phyloP scores from a whole-genome alignment of 106 monocot genomes.

The Platanthera guangdongensis region DNA sequence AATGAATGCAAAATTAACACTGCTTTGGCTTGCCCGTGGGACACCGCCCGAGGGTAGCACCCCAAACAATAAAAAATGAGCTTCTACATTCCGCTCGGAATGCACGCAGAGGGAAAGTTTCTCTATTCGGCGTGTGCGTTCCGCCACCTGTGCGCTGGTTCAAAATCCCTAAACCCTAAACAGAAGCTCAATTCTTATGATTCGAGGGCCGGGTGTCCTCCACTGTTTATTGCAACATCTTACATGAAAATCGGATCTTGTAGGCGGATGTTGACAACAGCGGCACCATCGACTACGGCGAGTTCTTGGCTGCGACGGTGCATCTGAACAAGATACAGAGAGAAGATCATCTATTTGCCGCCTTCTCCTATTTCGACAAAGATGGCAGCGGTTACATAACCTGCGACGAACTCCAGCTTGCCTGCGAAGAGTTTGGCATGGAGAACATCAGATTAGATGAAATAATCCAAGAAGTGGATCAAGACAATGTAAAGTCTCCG shows the following conservation, averaged over 20 bases:
- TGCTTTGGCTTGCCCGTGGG: too few relatives aligned
- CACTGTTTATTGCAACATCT: too few relatives aligned
- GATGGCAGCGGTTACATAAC: conserved; percentile 93
- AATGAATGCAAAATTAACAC: too few relatives aligned
- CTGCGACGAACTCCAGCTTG: conserved; percentile 76
- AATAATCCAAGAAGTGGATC: conserved; percentile 82
- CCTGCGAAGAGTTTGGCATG: conserved; percentile 88
- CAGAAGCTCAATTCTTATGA: too few relatives aligned
- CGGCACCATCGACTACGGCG: conserved; percentile 92
- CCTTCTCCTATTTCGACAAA: conserved; percentile 92
- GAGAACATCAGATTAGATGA: conserved; percentile 67
- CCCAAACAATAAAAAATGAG: too few relatives aligned
- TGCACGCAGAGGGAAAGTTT: too few relatives aligned
- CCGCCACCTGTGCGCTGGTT: too few relatives aligned
- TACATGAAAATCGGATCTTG: background rate
- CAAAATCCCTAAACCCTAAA: too few relatives aligned
- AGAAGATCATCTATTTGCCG: conserved; percentile 73
- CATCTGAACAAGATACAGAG: conserved; percentile 82
- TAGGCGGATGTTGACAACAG: conserved; percentile 97
- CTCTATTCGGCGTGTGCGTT: too few relatives aligned
- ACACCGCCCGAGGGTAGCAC: too few relatives aligned
- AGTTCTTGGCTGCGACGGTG: conserved; percentile 88
- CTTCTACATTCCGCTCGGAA: too few relatives aligned
- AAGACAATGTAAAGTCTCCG: conserved; percentile 61
- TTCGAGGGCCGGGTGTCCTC: too few relatives aligned